Percentiles rank a stretch among this genome's conserved stretches.
Conservation (phyloP, 2,329 filamentous ascomycete genomes). For the Botrytis hyacinthi region DNA sequence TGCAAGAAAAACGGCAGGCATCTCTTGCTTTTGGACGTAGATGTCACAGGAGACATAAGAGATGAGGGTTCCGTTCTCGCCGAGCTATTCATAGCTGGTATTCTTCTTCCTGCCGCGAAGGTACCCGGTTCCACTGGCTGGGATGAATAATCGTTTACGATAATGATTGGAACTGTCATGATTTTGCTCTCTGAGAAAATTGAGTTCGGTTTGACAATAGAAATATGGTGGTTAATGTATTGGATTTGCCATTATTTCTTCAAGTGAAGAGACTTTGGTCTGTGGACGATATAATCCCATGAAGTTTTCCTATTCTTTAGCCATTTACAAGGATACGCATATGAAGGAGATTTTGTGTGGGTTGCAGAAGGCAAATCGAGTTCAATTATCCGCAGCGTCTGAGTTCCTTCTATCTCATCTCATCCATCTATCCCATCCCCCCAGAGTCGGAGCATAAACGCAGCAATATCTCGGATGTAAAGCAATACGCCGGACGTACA, state of each 20-base stretch:
- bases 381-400: neutral
- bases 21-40: neutral
- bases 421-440: neutral
- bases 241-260: constrained; percentile 27
- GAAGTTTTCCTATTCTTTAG: neutral
- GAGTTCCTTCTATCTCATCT: neutral
- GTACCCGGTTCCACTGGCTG: neutral
- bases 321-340: neutral
- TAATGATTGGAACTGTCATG: neutral
- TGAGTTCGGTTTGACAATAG: constrained; percentile 24
- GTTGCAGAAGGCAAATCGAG: neutral
- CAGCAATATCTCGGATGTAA: neutral
- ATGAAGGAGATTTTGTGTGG: neutral
- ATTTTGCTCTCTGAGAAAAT: constrained; percentile 18
- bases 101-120: neutral
- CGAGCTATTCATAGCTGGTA: neutral
- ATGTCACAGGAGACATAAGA: neutral
- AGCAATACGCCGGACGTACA: neutral
- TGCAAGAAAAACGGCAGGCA: neutral
- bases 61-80: neutral
- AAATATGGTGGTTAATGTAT: constrained; percentile 31
- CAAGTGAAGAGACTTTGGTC: neutral
- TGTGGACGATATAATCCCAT: too few species aligned
- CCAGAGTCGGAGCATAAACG: neutral
- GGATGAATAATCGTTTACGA: neutral